Evolutionary conservation across 352 stramenopile genomes (phyloP), one percentile per base, ranked within the genome.

Genomic region (Elongisporangium undulatum): DNA sequence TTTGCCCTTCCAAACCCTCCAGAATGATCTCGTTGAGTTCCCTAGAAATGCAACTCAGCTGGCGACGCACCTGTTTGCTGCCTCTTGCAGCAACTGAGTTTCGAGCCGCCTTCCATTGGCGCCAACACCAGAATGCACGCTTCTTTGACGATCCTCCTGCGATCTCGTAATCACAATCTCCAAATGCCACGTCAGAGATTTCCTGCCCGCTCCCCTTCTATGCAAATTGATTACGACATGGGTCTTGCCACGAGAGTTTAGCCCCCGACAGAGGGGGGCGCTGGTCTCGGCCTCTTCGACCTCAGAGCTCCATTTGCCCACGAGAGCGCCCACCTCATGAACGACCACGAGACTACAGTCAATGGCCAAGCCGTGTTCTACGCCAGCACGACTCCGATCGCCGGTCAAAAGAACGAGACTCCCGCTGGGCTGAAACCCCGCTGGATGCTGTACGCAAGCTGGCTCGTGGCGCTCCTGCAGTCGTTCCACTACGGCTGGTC

Each of bases 401-500:
- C 29, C 9, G 29, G 1, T 4, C 5, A 9, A 15, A 41, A 41
- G 29, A 9, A 41, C 29, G 29, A 41, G 29, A 15, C 50, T 20
- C 17, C 13, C 6, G 9, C 50, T 4, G 7, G 10, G n/a, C 51
- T 70, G n/a, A 54, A 69, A 9, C 64, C 68, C 20, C 67, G 57
- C 38, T 67, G 39, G 64, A 63, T 78, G 19, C 48, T 81, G 6
- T 81, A 81, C 61, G 38, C 62, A 17, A 69, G 60, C 49, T 52
- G 56, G 1, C 21, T 59, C 3, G 49, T 72, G 0, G 63, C 53
- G 8, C 51, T 76, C 8, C 48, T 62, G 12, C 57, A 64, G 10
- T 53, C 66, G 21, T 58, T 74, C 49, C 69, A 81, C 49, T 74
- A 74, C 56, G 72, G 72, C 17, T 81, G 69, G 69, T 72, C 58